A percentile compares a stretch with the other conserved stretches of the same genome.
Conservation (phyloP, 2,329 filamentous ascomycete genomes). For the Lachnellula cervina region DNA sequence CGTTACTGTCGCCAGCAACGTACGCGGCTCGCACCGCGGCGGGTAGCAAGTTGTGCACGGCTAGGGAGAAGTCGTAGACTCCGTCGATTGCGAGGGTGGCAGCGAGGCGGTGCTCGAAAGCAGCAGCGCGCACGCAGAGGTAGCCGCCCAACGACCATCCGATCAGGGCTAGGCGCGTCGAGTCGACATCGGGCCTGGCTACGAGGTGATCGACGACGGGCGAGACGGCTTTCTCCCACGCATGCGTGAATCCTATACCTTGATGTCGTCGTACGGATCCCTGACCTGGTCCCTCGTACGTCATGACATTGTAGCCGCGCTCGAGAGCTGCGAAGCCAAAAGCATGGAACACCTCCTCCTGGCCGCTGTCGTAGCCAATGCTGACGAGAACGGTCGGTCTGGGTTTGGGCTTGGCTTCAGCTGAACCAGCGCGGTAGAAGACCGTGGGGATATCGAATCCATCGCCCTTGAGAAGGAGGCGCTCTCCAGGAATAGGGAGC, state of each 20-base stretch:
- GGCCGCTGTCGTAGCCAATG: conserved; percentile 40
- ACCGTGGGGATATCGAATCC: conserved; percentile 36
- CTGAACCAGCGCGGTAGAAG: conserved; percentile 29
- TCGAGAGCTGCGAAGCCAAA: conserved; percentile 33
- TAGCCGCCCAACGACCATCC: conserved; percentile 41
- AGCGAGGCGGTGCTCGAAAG: conserved; percentile 39
- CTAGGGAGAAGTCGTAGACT: conserved; percentile 21
- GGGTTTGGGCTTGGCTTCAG: conserved; percentile 7
- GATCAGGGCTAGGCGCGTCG: conserved; percentile 32
- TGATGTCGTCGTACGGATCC: conserved; percentile 38
- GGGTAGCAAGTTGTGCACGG: background rate
- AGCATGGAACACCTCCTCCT: conserved; percentile 41
- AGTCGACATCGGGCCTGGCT: conserved; percentile 28
- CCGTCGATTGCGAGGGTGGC: conserved; percentile 39
- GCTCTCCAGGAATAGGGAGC: conserved; percentile 34
- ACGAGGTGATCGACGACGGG: conserved; percentile 38
- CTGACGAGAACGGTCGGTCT: conserved; percentile 39
- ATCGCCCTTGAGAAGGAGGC: conserved; percentile 29
- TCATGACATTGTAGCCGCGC: conserved; percentile 41
- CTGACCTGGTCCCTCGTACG: conserved; percentile 45
- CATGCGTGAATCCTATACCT: conserved; percentile 39
- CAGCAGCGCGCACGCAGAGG: conserved; percentile 38
- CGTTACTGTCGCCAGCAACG: background rate
- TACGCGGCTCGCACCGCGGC: background rate
- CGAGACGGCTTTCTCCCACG: conserved; percentile 39